Percentiles rank a stretch among this genome's conserved stretches.
Conservation (phyloP, 495 filamentous ascomycete species). For the Podospora pseudopauciseta region DNA sequence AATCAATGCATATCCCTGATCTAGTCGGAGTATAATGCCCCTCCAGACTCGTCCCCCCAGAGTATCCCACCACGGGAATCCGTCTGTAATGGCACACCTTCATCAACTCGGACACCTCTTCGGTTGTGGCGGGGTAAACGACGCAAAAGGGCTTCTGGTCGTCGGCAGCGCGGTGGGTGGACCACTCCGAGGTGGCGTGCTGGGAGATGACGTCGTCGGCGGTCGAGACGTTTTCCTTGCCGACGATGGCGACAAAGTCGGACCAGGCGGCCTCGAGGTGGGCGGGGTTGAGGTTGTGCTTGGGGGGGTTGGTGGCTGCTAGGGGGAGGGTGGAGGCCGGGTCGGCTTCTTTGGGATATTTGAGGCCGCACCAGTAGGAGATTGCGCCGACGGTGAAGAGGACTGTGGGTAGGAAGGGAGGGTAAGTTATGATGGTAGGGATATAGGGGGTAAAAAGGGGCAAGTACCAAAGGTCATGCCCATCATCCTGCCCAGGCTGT, state of each 20-base stretch:
- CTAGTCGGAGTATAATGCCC: constrained; percentile 73
- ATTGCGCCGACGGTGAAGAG: constrained; percentile 53
- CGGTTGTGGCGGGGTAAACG: constrained; percentile 62
- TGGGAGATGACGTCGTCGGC: constrained; percentile 57
- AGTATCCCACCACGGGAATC: constrained; percentile 74
- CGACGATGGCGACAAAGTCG: constrained; percentile 82
- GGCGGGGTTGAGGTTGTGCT: constrained; percentile 65
- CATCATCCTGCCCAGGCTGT: constrained; percentile 52
- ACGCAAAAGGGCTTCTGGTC: constrained; percentile 54
- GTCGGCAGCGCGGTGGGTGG: constrained; percentile 61
- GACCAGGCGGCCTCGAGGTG: constrained; percentile 92
- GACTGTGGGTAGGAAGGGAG: constrained; percentile 31
- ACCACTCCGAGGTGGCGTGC: constrained; percentile 87
- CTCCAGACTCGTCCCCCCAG: constrained; percentile 75
- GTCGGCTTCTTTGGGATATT: constrained; percentile 55
- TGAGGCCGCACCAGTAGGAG: constrained; percentile 69
- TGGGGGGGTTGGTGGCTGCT: constrained; percentile 52
- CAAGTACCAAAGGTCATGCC: constrained; percentile 60
- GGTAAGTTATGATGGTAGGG: not conserved
- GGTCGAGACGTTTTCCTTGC: constrained; percentile 81
- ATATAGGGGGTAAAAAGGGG: not conserved
- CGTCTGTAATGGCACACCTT: constrained; percentile 66
- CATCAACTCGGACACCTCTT: constrained; percentile 68
- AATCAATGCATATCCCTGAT: constrained; percentile 76
- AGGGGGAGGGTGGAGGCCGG: constrained; percentile 73